phyloP scores from a whole-genome alignment of 78 protist species.

The slime mould (Dictyostelium discoideum) region dicty_2.7 NC_007091.3:1872001-1872500 shows the following conservation, averaged over 20 bases:
- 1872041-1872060: conserved; percentile 90
- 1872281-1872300: conserved; percentile 87
- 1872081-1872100: conserved; percentile 90
- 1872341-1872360: conserved; percentile 77
- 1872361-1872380: conserved; percentile 60
- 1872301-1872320: conserved; percentile 85
- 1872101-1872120: conserved; percentile 85
- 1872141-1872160: conserved; percentile 28
- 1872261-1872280: conserved; percentile 89
- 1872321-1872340: conserved; percentile 72
- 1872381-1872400: conserved; percentile 45
- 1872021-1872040: conserved; percentile 85
- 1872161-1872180: conserved; percentile 26
- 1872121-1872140: conserved; percentile 76
- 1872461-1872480: conserved; percentile 50
- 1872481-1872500: conserved; percentile 71
- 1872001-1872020: conserved; percentile 29
- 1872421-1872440: conserved; percentile 89
- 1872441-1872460: conserved; percentile 90
- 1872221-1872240: conserved; percentile 76
- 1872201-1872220: conserved; percentile 34
- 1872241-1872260: conserved; percentile 88
- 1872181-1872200: conserved; percentile 26
- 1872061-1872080: conserved; percentile 94
- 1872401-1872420: conserved; percentile 83